A percentile compares a stretch with the other conserved stretches of the same genome.
These are phyloP conservation scores for Helotiales sp. DNA, from an alignment of 2,329 filamentous ascomycete species.

Conservation along the genomic window DNA sequence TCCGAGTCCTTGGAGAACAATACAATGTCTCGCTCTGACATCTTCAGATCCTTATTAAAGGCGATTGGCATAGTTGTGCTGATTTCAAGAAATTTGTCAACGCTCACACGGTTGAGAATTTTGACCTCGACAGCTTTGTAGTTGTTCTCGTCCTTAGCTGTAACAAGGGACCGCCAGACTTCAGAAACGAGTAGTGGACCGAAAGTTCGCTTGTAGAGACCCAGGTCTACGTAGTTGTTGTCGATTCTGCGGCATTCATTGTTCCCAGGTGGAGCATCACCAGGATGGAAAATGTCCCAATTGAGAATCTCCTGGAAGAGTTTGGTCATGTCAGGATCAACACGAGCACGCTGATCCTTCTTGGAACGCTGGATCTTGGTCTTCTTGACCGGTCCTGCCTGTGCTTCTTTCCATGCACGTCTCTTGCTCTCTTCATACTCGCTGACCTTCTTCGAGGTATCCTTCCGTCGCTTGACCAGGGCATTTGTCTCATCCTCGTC, in stretches of 20 bases:
- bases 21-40: conserved; percentile 86
- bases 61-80: conserved; percentile 75
- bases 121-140: conserved; percentile 84
- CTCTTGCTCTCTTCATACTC: conserved; percentile 48
- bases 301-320: conserved; percentile 84
- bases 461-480: conserved; percentile 48
- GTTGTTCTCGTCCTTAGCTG: conserved; percentile 81
- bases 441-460: conserved; percentile 31
- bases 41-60: conserved; percentile 68
- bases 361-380: conserved; percentile 75
- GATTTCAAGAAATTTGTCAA: conserved; percentile 91
- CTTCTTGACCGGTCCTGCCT: conserved; percentile 78
- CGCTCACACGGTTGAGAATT: conserved; percentile 81
- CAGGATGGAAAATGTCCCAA: conserved; percentile 93
- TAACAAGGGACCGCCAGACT: conserved; percentile 93
- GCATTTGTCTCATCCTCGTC: conserved; percentile 55
- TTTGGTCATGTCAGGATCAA: conserved; percentile 83
- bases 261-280: conserved; percentile 79
- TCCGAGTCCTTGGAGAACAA: conserved; percentile 74
- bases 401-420: conserved; percentile 51
- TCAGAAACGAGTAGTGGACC: conserved; percentile 87
- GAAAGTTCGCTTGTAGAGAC: conserved; percentile 85
- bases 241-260: conserved; percentile 75
- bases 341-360: conserved; percentile 90
- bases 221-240: conserved; percentile 73